These are phyloP conservation scores for Corynespora cassiicola DNA, from an alignment of 2,329 filamentous ascomycete genomes.

Conservation along the genomic window DNA sequence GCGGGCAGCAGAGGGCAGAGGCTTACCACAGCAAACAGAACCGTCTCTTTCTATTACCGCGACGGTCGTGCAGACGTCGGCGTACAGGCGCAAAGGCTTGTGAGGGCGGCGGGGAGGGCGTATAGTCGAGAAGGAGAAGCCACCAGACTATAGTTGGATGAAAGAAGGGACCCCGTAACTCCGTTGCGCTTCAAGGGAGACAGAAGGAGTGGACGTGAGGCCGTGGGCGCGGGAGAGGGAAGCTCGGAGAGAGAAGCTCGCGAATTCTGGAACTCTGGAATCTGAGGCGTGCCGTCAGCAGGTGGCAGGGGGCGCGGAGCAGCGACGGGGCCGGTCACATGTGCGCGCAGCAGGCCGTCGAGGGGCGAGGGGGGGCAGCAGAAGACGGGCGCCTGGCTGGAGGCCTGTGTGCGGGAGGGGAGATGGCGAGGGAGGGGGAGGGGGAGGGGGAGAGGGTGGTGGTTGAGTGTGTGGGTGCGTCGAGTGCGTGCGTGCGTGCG, in stretches of 20 bases:
- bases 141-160: too few relatives aligned
- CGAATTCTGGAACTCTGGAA: conserved; percentile 5
- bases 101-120: conserved; percentile 5
- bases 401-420: background rate
- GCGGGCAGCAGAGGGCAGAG: conserved; percentile 5
- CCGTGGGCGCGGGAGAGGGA: conserved; percentile 5
- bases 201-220: conserved; percentile 1
- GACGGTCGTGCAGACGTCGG: background rate
- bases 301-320: conserved; percentile 17
- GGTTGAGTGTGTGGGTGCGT: background rate
- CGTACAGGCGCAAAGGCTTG: conserved; percentile 6
- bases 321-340: too few relatives aligned
- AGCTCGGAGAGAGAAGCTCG: conserved; percentile 6
- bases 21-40: conserved; percentile 6
- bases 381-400: conserved; percentile 8
- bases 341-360: too few relatives aligned
- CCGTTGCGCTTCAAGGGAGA: too few relatives aligned
- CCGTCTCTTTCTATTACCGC: too few relatives aligned
- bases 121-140: conserved; percentile 5
- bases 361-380: too few relatives aligned
- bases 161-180: too few relatives aligned
- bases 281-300: conserved; percentile 16
- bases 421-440: background rate
- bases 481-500: background rate
- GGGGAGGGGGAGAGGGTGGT: too few relatives aligned